Base-by-base conservation (phyloP, 768 basidiomycete species). In the Lactifluus volemus region DNA sequence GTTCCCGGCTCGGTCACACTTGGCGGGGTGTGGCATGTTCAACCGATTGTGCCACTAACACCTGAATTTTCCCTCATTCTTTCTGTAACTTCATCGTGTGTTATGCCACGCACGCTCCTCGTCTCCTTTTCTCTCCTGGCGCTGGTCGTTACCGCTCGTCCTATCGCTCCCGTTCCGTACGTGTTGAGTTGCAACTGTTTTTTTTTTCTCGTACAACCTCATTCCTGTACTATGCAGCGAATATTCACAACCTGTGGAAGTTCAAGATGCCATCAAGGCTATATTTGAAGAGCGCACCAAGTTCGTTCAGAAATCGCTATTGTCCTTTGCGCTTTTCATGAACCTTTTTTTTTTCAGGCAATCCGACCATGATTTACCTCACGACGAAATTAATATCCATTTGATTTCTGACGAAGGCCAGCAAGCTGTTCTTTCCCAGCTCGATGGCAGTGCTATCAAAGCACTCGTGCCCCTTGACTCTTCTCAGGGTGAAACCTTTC, bases 61-160 rank as follows among this genome's bases (percentile, higher is more conserved):
- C 41, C 53, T 47, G 44, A 44, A 3, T 17, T 15, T 11, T 30
- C 19, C 30, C 54, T 47, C 54, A 10, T 38, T 53, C 56, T n/a
- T 42, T 21, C 45, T 58, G 19, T 44, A 30, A 34, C 44, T 25
- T 19, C 38, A 42, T 25, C 38, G 19, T 15, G 14, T 39, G 52
- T 53, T 47, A 79, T 78, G 77, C 70, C 74, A 25, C 68, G 75
- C 25, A 69, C 70, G 58, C 65, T 78, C 41, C 68, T 79, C 54
- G 73, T 71, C 50, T 77, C 71, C 17, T 67, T 75, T 56, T 72
- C 73, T 52, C 70, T 79, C 36, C 69, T 77, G 59, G 76, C 73
- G 72, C 74, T 79, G 71, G 74, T 76, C 70, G 78, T 78, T 65
- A 71, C 73, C 57, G 68, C 76, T 68, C 76, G 70, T 63, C 78